Percentiles rank a stretch among this genome's conserved stretches.
Evolutionary conservation across 768 basidiomycete genomes (phyloP).

Genomic region (Rhodotorula kratochvilovae): DNA sequence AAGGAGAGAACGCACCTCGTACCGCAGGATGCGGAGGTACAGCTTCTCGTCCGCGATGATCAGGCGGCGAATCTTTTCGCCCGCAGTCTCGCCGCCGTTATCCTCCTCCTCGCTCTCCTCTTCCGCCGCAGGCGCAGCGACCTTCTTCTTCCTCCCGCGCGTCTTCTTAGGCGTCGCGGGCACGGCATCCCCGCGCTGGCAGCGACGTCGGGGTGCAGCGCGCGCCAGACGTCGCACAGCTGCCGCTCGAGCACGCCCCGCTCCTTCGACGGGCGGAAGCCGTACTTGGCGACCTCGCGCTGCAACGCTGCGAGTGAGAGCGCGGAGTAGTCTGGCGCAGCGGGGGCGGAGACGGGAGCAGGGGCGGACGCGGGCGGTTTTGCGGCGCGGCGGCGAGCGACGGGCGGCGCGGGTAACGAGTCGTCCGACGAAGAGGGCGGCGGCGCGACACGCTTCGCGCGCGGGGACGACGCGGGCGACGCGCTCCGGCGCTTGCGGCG

Average conservation of each 20-base stretch:
- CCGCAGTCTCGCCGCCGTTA: slow-evolving; percentile 3
- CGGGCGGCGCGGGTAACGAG: not conserved
- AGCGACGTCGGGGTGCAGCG: slow-evolving; percentile 10
- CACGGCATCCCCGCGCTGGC: not conserved
- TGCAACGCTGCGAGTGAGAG: slow-evolving; percentile 16
- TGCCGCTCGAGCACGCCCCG: slow-evolving; percentile 27
- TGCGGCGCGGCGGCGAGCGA: not conserved
- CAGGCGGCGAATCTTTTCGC: slow-evolving; percentile 25
- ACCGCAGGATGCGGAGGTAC: slow-evolving; percentile 31
- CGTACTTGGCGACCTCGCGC: slow-evolving; percentile 26
- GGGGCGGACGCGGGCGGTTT: not conserved
- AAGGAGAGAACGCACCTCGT: slow-evolving; percentile 23
- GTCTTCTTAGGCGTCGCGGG: not conserved
- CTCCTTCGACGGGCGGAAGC: slow-evolving; percentile 30
- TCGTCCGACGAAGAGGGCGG: not conserved
- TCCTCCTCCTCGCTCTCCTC: not conserved
- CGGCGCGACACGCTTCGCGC: not conserved
- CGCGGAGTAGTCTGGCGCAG: slow-evolving; percentile 22
- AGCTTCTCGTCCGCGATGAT: slow-evolving; percentile 22
- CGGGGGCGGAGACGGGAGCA: not conserved
- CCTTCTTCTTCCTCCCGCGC: not conserved
- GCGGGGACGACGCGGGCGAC: not conserved
- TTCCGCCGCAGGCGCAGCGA: not conserved
- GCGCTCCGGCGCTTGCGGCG: not conserved
- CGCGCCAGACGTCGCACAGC: slow-evolving; percentile 26